Base-by-base conservation (phyloP, 2,329 filamentous ascomycete genomes). In the Lithohypha guttulata region DNA sequence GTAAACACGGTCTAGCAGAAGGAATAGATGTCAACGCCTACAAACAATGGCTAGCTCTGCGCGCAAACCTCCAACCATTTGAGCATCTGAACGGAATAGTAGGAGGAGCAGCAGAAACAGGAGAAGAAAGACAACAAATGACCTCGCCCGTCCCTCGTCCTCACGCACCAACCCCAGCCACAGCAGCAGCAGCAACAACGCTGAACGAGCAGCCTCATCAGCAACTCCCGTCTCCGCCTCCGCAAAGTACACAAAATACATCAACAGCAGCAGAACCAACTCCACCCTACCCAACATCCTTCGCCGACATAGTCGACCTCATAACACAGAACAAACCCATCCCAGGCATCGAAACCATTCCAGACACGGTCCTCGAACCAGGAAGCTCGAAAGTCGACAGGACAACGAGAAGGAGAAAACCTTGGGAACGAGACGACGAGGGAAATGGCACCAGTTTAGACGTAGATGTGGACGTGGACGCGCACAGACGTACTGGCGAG, bases 261-360 rank as follows among this genome's bases (percentile, higher is more conserved):
- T 32, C 62, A 62, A 10, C 27, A 11, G 20, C 37, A 17, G 8
- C 19, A 10, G 18, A 7, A 2, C 10, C 39, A 25, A 68, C 73
- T 31, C 81, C 84, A 25, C 73, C 75, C 1, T 93, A 93, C 52
- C 86, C 86, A 3, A 79, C 78, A 34, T 80, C 77, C 1, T 94
- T 95, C 59, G 80, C 83, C 6, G 78, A 89, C 49, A 85, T 95
- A 45, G 79, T 93, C 40, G 81, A 84, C 53, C 73, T 93, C 39
- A 83, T 95, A 39, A 83, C 84, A 17, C 79, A 77, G 19, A 85
- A 85, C 38, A 77, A 84, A 51, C 79, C 83, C 0, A 81, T 95
- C 29, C 85, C 86, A 1, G 87, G 87, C 1, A 93, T 95, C 53
- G 78, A 79, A 50, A 76, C 93, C 47, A 89, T 95, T 38, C 85